Percentiles rank a stretch among this genome's conserved stretches.
These are phyloP conservation scores for Neofusicoccum ribis DNA, from an alignment of 2,329 filamentous ascomycete species.

Conservation along the genomic window DNA sequence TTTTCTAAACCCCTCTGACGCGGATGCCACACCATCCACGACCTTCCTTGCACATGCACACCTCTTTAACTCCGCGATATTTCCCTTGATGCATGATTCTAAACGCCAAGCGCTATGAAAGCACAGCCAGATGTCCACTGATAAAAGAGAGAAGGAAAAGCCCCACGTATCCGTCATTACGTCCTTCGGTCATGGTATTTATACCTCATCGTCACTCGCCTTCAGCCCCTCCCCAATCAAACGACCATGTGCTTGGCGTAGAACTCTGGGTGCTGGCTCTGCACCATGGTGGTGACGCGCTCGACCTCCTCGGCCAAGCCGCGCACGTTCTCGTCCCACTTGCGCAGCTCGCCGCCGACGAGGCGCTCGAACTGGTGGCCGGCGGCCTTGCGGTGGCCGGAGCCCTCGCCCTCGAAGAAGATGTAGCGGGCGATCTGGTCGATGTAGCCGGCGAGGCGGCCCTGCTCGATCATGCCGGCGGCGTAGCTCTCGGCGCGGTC, in stretches of 20 bases:
- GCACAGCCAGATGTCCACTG: not conserved
- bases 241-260: slow-evolving; percentile 35
- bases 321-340: slow-evolving; percentile 89
- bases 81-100: not conserved
- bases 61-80: not conserved
- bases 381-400: slow-evolving; percentile 68
- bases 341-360: slow-evolving; percentile 70
- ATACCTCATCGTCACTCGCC: not conserved
- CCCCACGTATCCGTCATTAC: not conserved
- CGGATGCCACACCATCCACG: too few species aligned
- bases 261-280: slow-evolving; percentile 71
- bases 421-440: slow-evolving; percentile 91
- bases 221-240: not conserved
- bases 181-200: not conserved
- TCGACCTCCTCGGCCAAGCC: slow-evolving; percentile 87
- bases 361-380: slow-evolving; percentile 56
- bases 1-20: too few species aligned
- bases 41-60: not conserved
- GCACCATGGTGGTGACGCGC: slow-evolving; percentile 76
- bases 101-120: slow-evolving; percentile 1
- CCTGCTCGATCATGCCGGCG: slow-evolving; percentile 94
- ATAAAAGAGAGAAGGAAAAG: too few species aligned
- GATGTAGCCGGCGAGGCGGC: slow-evolving; percentile 81
- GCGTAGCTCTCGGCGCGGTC: slow-evolving; percentile 89
- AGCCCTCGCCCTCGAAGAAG: slow-evolving; percentile 79